These are phyloP conservation scores for Echites panduratus DNA, from an alignment of 257 asterid species.

Conservation along the genomic window DNA sequence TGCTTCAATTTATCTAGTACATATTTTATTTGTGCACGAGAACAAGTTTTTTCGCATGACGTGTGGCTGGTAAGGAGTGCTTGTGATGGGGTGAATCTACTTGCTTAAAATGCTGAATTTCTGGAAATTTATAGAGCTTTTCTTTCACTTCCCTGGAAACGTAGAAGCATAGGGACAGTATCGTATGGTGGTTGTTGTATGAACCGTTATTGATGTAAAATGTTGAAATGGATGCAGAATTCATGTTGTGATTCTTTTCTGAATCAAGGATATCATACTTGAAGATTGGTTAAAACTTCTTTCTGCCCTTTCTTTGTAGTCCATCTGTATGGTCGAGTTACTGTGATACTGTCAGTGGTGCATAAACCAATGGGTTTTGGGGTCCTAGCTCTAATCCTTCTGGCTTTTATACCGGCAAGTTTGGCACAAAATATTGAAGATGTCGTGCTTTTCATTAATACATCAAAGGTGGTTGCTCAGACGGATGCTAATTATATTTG, in stretches of 20 bases:
- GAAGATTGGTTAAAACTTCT: background rate
- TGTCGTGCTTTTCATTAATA: slow-evolving; percentile 41
- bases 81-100: background rate
- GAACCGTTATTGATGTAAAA: background rate
- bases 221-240: background rate
- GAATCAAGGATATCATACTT: background rate
- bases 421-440: slow-evolving; percentile 43
- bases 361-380: slow-evolving; percentile 44
- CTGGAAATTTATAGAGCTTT: background rate
- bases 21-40: background rate
- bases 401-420: slow-evolving; percentile 43
- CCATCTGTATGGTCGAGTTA: slow-evolving; percentile 20
- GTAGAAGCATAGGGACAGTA: background rate
- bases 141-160: background rate
- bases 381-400: slow-evolving; percentile 28
- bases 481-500: slow-evolving; percentile 79
- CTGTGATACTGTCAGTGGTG: slow-evolving; percentile 21
- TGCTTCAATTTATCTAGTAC: background rate
- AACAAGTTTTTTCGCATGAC: background rate
- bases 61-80: background rate
- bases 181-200: background rate
- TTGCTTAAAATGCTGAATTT: background rate
- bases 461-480: slow-evolving; percentile 40
- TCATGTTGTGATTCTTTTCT: background rate
- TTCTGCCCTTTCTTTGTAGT: slow-evolving; percentile 14